Base-by-base conservation (phyloP, 108 stramenopile species). In the Cyclotella sp. region DNA sequence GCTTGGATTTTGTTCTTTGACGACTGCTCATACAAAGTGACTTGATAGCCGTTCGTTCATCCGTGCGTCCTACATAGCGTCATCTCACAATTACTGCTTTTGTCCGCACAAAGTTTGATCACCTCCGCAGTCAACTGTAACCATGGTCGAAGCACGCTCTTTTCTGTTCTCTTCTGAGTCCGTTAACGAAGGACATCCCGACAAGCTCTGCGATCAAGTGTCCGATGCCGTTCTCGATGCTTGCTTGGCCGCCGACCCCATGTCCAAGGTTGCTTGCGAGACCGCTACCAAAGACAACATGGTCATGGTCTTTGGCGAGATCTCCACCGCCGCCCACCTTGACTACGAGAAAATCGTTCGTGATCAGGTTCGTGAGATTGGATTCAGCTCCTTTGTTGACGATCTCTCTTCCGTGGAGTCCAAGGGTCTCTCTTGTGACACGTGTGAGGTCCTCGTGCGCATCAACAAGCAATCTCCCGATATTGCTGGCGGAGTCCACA, bases 301-400 rank as follows among this genome's bases (percentile, higher is more conserved):
- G 98, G 96, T 98, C 68, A 98, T 98, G 98, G 96, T 97, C 70
- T 98, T 98, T 80, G 98, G 98, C 59, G 98, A 98, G 89, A 98
- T 98, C 85, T 95, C 96, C 80, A 98, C 98, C 52, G 79, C 95
- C 58, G 93, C 97, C 47, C 96, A 93, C 80, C 93, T 98, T 53
- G 96, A 98, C 88, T 98, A 98, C 91, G 98, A 98, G 82, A 88
- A 90, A 72, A 92, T 95, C 68, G 96, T 98, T 65, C 96, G 98
- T 51, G 97, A 97, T 63, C 92, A 96, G 65, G 87, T 98, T 57
- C 94, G 95, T 72, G 98, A 98, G 73, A 98, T 98, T 73, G 98
- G 98, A 27, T 98, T 97, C 93, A 91, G 91, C 83, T 91, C 89
- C 70, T 90, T 88, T 79, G 90, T 84, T 41, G 90, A 91, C 66